Percentiles rank a stretch among this genome's conserved stretches.
Conservation (phyloP, 305 asterid species). For the Solanum hybrid region DNA sequence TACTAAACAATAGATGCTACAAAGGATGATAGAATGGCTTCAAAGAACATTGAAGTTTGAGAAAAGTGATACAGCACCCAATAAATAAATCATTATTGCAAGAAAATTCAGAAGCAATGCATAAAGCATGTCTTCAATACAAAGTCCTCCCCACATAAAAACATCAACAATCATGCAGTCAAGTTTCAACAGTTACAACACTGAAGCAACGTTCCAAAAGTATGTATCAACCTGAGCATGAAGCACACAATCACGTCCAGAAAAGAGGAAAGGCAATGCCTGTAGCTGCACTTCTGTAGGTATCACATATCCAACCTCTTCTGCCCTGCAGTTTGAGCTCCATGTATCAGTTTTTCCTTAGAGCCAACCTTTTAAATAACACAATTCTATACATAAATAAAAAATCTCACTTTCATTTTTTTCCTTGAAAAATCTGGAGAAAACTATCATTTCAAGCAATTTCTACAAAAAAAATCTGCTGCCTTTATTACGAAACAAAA, state of each 20-base stretch:
- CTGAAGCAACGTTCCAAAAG: neutral
- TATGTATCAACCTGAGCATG: conserved; percentile 75
- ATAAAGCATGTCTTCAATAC: neutral
- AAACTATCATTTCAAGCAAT: neutral
- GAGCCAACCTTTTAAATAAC: neutral
- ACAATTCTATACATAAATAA: neutral
- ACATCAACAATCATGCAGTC: neutral
- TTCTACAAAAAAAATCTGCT: neutral
- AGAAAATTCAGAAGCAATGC: neutral
- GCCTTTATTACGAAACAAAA: neutral
- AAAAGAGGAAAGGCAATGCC: conserved; percentile 65
- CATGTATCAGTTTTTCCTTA: neutral
- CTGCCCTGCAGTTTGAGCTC: conserved; percentile 51
- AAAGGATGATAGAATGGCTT: neutral
- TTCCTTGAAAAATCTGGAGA: neutral
- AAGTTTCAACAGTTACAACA: neutral
- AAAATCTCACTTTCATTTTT: neutral
- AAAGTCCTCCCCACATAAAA: neutral
- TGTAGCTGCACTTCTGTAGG: conserved; percentile 71
- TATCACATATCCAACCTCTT: conserved; percentile 58
- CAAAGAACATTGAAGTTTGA: neutral
- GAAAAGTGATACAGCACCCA: neutral
- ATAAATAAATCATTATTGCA: neutral
- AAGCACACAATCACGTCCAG: conserved; percentile 77
- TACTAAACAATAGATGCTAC: neutral